Evolutionary conservation across 1,284 basidiomycete genomes (phyloP).

Genomic region (Chondrostereum purpureum): DNA sequence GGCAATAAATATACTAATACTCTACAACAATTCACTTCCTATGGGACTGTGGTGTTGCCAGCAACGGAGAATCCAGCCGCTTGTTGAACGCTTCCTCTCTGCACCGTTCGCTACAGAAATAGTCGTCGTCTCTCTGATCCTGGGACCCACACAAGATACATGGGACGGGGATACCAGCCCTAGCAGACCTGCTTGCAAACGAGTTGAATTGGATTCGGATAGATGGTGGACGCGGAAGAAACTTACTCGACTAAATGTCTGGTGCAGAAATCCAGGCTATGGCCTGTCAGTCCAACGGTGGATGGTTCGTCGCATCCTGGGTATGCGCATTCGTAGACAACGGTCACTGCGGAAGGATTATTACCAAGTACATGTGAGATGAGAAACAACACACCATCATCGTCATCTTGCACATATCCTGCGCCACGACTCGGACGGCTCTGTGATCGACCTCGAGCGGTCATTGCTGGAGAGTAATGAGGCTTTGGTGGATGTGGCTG

Average conservation of each 20-base stretch:
- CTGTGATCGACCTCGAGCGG: too few species aligned
- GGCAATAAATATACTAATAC: not conserved
- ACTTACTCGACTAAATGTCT: not conserved
- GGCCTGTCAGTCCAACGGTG: not conserved
- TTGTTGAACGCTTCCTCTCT: conserved; percentile 44
- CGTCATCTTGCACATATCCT: too few species aligned
- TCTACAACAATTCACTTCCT: not conserved
- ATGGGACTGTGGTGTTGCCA: not conserved
- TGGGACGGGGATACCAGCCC: conserved; percentile 30
- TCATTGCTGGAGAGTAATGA: too few species aligned
- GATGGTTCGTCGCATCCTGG: not conserved
- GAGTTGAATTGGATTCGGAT: not conserved
- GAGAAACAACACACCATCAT: too few species aligned
- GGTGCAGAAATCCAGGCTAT: not conserved
- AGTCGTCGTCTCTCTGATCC: conserved; percentile 44
- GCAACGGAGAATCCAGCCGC: conserved; percentile 1
- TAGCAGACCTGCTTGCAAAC: conserved; percentile 39
- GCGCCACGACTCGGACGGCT: too few species aligned
- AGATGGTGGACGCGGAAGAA: conserved; percentile 1
- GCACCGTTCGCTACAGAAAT: conserved; percentile 45
- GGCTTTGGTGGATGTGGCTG: too few species aligned
- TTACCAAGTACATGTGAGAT: too few species aligned
- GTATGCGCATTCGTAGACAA: not conserved
- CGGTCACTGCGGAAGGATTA: too few species aligned
- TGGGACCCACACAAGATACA: conserved; percentile 48